Conservation (phyloP, 495 filamentous ascomycete species). For the Xylaria intraflava region DNA sequence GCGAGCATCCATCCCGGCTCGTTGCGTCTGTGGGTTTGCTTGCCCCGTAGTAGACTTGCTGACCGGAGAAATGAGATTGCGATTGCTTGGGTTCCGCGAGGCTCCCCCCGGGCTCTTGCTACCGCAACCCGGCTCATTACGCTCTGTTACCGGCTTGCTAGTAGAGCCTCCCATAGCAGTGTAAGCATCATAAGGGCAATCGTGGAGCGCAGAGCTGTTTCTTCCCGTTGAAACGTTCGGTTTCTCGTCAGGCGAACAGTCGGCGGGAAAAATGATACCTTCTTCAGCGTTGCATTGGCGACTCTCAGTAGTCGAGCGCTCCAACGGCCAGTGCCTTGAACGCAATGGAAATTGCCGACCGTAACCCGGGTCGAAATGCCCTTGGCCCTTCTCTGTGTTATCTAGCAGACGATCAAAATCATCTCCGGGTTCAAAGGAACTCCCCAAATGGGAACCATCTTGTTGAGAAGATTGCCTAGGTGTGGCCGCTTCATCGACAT, state of each 20-base stretch:
- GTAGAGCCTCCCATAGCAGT: background rate
- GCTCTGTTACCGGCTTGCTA: background rate
- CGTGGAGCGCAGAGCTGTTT: background rate
- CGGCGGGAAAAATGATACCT: background rate
- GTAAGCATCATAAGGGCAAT: too few species aligned
- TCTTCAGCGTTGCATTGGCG: background rate
- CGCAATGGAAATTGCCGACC: background rate
- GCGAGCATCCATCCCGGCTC: background rate
- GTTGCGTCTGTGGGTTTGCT: background rate
- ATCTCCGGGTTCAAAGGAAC: conserved; percentile 3
- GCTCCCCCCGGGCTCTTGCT: background rate
- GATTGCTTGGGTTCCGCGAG: background rate
- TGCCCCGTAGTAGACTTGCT: background rate
- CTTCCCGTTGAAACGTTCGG: background rate
- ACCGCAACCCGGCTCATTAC: background rate
- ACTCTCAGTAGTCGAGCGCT: background rate
- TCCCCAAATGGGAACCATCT: background rate
- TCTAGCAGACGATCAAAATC: background rate
- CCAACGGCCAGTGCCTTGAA: background rate
- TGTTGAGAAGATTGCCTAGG: background rate
- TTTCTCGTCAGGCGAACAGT: background rate
- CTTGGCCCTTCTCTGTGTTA: background rate
- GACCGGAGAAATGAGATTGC: background rate
- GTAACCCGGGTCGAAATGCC: background rate
- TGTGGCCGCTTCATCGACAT: background rate